phyloP scores from a whole-genome alignment of 1,284 basidiomycete species.

The Rhodotorula sp. region DNA sequence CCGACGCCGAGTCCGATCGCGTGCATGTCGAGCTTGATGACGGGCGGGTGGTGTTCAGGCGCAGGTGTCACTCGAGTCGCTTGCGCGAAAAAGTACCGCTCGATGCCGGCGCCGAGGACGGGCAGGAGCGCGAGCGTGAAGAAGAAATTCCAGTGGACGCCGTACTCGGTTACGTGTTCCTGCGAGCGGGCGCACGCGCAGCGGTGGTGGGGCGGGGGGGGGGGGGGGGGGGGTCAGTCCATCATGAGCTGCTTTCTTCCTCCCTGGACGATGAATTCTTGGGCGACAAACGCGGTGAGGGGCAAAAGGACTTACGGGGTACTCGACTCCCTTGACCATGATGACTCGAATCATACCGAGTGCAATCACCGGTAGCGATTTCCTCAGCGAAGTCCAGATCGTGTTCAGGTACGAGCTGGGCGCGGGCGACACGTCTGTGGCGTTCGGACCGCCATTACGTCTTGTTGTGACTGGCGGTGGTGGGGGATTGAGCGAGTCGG shows the following conservation, averaged over 20 bases:
- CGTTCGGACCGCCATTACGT: too few species aligned
- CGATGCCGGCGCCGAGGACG: slow-evolving; percentile 66
- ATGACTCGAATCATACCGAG: slow-evolving; percentile 76
- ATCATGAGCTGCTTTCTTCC: too few species aligned
- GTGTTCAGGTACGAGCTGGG: slow-evolving; percentile 49
- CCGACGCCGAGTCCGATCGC: slow-evolving; percentile 65
- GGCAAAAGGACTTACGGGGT: slow-evolving; percentile 64
- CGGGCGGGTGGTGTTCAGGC: background rate
- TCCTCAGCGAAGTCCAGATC: slow-evolving; percentile 31
- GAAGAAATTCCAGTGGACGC: slow-evolving; percentile 99
- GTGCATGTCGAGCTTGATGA: slow-evolving; percentile 57
- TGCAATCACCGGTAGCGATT: slow-evolving; percentile 63
- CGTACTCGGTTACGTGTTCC: slow-evolving; percentile 97
- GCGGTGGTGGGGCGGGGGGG: too few species aligned
- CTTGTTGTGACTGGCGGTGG: background rate
- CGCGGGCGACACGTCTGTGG: background rate
- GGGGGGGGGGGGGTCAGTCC: background rate
- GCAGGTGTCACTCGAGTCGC: slow-evolving; percentile 32
- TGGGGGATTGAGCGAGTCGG: background rate
- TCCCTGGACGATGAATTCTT: too few species aligned
- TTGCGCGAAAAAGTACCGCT: slow-evolving; percentile 53
- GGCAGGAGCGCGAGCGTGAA: slow-evolving; percentile 84
- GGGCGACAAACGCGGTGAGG: background rate
- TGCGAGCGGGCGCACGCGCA: slow-evolving; percentile 46
- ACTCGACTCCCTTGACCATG: slow-evolving; percentile 88